Base-by-base conservation (phyloP, 768 basidiomycete genomes). In the Termitomyces titanicus region DNA sequence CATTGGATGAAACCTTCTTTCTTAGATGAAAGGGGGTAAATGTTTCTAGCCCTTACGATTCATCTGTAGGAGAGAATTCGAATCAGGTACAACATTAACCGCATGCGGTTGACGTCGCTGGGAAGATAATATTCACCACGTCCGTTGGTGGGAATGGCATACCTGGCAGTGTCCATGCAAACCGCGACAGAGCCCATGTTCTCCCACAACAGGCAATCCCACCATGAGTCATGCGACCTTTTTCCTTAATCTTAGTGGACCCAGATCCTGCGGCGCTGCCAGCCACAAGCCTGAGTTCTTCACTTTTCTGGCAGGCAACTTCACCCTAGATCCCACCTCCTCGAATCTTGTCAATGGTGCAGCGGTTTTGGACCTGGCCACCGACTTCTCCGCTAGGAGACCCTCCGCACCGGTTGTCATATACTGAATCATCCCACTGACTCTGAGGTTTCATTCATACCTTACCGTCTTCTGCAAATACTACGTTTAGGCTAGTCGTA, bases 191-290 rank as follows among this genome's bases (percentile, higher is more conserved):
- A 68, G 34, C 77, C 75, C 15, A 50, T 63, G 44, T 71, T 72
- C 54, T 66, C 59, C 72, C 53, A 58, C 61, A 54, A 58, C 66
- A 22, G 64, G 67, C 47, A 59, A 67, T 38, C 61, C 64, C 17
- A 44, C 63, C n/a, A 20, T 17, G 39, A 53, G 59, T 15, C 69
- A 63, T 54, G 58, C 62, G 34, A 64, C 69, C 15, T 76, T 71
- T 57, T 71, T 79, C n/a, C 24, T 51, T 79, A 15, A 68, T 68
- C 17, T 61, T 78, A 35, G 64, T 79, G 35, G 77, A 78, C 58
- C 77, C 75, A 27, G 76, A 79, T 58, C 76, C 72, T 1, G 73
- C 76, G 22, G 73, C 72, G 20, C 74, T 73, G 0, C 70, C 75
- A 50, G 72, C 74, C 53, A 66, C 66, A 10, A 66, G 12, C 63